A percentile compares a stretch with the other conserved stretches of the same genome.
These are phyloP conservation scores for Eucommia ulmoides DNA, from an alignment of 257 asterid species.

Conservation along the genomic window DNA sequence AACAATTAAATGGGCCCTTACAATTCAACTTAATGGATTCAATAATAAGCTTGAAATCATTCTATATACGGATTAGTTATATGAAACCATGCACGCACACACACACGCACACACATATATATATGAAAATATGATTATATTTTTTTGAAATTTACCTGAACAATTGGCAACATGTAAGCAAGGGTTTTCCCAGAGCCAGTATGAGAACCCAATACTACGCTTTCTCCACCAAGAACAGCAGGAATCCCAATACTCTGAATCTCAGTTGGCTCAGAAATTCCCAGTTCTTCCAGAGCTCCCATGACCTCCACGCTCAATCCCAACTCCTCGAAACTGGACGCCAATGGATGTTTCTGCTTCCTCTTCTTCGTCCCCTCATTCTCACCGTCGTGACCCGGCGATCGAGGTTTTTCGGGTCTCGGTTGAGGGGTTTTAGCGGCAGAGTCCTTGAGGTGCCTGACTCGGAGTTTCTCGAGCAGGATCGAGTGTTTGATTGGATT, in stretches of 20 bases:
- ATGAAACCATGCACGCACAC: too few species aligned
- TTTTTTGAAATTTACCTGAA: constrained; percentile 77
- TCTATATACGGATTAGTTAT: too few species aligned
- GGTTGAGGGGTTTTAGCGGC: constrained; percentile 17
- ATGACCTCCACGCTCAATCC: constrained; percentile 68
- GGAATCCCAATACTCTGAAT: constrained; percentile 89
- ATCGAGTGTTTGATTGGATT: constrained; percentile 68
- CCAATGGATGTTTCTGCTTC: constrained; percentile 35
- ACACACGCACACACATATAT: too few species aligned
- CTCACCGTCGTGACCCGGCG: constrained; percentile 7
- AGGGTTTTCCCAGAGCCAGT: constrained; percentile 98
- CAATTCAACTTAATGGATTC: neutral
- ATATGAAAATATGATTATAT: too few species aligned
- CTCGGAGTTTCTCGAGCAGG: constrained; percentile 66
- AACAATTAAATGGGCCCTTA: neutral
- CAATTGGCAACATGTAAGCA: constrained; percentile 90
- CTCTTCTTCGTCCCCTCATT: constrained; percentile 29
- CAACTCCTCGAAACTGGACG: constrained; percentile 64
- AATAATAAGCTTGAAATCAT: too few species aligned
- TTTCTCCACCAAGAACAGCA: constrained; percentile 57
- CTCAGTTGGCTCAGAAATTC: constrained; percentile 76
- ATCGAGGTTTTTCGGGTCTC: constrained; percentile 2
- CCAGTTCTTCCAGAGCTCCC: constrained; percentile 73
- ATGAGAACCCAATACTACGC: constrained; percentile 91
- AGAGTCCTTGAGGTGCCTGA: constrained; percentile 74